Conservation (phyloP, 352 stramenopile genomes). For the Elongisporangium prolatum region DNA sequence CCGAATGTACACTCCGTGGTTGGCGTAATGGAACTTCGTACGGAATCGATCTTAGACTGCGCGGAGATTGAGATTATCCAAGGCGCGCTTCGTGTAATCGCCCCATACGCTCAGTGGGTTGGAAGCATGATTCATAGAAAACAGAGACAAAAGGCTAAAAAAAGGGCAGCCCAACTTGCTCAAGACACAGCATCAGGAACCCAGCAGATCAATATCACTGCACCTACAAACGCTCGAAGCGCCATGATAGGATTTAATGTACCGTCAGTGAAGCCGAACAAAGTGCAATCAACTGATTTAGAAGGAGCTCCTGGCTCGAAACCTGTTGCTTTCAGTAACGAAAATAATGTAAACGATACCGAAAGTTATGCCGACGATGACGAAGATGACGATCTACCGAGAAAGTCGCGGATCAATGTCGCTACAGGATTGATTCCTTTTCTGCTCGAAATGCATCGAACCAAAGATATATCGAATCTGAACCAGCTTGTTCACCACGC, state of each 20-base stretch:
- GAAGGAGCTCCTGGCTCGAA: too few relatives aligned
- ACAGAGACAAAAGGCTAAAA: neutral
- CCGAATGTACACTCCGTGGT: neutral
- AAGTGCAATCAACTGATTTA: too few relatives aligned
- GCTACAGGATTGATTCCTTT: conserved; percentile 1
- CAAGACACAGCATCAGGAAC: neutral
- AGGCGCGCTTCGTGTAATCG: conserved; percentile 6
- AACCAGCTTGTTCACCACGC: neutral
- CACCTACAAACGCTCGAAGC: neutral
- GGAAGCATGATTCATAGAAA: conserved; percentile 5
- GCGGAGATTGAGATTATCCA: neutral
- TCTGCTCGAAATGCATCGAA: conserved; percentile 5
- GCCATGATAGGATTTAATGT: too few relatives aligned
- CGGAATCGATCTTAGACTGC: neutral
- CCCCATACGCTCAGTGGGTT: conserved; percentile 1
- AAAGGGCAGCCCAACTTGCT: neutral
- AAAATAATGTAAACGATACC: neutral
- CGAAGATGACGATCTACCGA: neutral
- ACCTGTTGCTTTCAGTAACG: too few relatives aligned
- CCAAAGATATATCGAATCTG: conserved; percentile 1
- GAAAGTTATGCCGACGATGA: conserved; percentile 1
- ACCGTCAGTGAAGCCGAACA: too few relatives aligned
- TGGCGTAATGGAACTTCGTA: conserved; percentile 4
- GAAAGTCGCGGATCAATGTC: neutral
- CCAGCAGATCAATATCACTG: neutral